Base-by-base conservation (phyloP, 768 basidiomycete species). In the Lyophyllum shimeji region DNA sequence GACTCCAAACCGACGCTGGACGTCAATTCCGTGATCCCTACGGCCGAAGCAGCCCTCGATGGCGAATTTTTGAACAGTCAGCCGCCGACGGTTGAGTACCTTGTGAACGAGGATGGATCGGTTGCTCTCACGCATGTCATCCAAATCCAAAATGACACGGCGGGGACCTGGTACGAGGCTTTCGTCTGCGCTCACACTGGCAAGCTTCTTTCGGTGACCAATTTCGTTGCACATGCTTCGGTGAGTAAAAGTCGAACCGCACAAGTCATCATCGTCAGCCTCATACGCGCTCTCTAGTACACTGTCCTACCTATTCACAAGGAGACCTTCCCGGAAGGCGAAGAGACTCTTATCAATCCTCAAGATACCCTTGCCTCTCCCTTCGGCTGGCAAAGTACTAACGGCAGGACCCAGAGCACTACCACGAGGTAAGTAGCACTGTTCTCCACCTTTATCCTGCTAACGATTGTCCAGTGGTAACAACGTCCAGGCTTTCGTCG, bases 31-130 rank as follows among this genome's bases (percentile, higher is more conserved):
- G 76, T 74, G 13, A 75, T 78, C 55, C 31, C 67, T 2, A 65
- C 63, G 12, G 74, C 76, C 5, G 76, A 80, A 61, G 49, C 62
- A 17, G 56, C 67, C 9, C 67, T 80, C 0, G 62, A 62, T 18
- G 78, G 74, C 2, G 73, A 67, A 24, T 76, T 67, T 65, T n/a
- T n/a, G n/a, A 79, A 79, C 61, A 63, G 69, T 31, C 66, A 68
- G 42, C 74, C 75, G 0, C 56, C 74, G 0, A 68, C 71, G 1
- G 54, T 78, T 34, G 76, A 79, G 59, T 81, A 71, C 64, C 61
- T 78, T 39, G 72, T 65, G 37, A 70, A 68, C 50, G 64, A 73
- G 0, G 75, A 79, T 58, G 72, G 71, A 29, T 65, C 71, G 9
- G 69, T 63, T 27, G 69, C 63, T 25, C 70, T 81, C 13, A 69